phyloP scores from a whole-genome alignment of 345 rosid genomes.

The Passiflora organensis region DNA sequence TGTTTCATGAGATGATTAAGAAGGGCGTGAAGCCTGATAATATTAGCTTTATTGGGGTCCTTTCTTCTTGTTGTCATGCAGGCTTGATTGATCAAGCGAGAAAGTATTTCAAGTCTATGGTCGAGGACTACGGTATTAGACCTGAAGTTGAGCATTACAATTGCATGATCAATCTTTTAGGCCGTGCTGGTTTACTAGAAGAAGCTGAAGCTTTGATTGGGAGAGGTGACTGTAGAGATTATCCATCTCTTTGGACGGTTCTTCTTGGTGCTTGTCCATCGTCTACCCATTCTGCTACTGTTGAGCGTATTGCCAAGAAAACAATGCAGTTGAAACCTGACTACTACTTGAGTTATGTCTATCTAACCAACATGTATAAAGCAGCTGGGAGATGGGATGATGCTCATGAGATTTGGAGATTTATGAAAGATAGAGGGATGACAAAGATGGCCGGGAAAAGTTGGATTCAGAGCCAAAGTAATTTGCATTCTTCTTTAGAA shows the following conservation, averaged over 20 bases:
- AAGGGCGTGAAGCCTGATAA: constrained; percentile 61
- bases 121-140: constrained; percentile 41
- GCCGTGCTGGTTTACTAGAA: constrained; percentile 77
- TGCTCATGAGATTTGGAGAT: constrained; percentile 57
- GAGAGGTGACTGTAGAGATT: constrained; percentile 50
- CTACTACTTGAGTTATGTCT: constrained; percentile 72
- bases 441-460: constrained; percentile 68
- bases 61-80: constrained; percentile 74
- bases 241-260: constrained; percentile 77
- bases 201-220: constrained; percentile 74
- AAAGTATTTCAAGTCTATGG: constrained; percentile 51
- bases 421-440: constrained; percentile 61
- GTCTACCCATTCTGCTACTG: constrained; percentile 39
- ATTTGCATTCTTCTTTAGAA: neutral
- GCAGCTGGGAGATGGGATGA: constrained; percentile 71
- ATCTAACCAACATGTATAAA: constrained; percentile 65
- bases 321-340: constrained; percentile 62
- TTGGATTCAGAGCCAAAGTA: constrained; percentile 26
- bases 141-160: constrained; percentile 78
- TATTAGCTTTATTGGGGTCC: constrained; percentile 76
- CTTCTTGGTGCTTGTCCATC: constrained; percentile 84
- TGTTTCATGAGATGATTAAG: constrained; percentile 54
- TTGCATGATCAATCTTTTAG: constrained; percentile 89
- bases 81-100: constrained; percentile 72
- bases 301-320: constrained; percentile 77